Conservation (phyloP, 495 filamentous ascomycete genomes). For the Ascobolus immersus region DNA sequence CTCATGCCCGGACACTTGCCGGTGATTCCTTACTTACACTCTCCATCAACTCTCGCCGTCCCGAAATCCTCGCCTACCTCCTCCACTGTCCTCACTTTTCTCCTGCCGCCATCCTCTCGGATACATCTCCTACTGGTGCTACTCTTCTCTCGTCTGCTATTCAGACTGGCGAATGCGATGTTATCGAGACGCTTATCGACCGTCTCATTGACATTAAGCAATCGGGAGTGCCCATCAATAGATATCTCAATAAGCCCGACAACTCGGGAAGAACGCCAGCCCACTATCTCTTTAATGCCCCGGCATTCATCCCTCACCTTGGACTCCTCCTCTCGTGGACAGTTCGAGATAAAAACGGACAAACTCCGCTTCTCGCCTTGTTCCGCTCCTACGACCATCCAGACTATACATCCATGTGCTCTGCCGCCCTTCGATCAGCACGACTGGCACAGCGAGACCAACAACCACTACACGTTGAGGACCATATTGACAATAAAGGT, state of each 20-base stretch:
- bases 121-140: constrained; percentile 67
- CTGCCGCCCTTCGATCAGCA: constrained; percentile 48
- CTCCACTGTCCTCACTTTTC: constrained; percentile 29
- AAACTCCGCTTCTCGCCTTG: constrained; percentile 83
- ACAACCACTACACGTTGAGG: constrained; percentile 61
- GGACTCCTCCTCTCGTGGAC: constrained; percentile 64
- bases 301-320: constrained; percentile 46
- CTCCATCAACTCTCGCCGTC: constrained; percentile 57
- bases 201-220: constrained; percentile 29
- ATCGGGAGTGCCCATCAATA: no score
- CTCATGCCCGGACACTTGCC: no score
- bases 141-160: constrained; percentile 85
- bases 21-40: constrained; percentile 91
- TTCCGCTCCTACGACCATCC: constrained; percentile 88
- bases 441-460: constrained; percentile 49
- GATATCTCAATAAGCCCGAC: constrained; percentile 54
- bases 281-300: constrained; percentile 78
- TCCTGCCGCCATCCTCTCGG: constrained; percentile 49
- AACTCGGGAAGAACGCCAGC: constrained; percentile 64
- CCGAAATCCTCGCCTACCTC: constrained; percentile 48
- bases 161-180: constrained; percentile 49
- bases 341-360: constrained; percentile 78
- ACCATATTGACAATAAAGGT: constrained; percentile 76
- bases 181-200: constrained; percentile 50
- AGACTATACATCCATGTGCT: constrained; percentile 65